phyloP scores from a whole-genome alignment of 768 basidiomycete genomes.

The Psilocybe tampanensis region DNA sequence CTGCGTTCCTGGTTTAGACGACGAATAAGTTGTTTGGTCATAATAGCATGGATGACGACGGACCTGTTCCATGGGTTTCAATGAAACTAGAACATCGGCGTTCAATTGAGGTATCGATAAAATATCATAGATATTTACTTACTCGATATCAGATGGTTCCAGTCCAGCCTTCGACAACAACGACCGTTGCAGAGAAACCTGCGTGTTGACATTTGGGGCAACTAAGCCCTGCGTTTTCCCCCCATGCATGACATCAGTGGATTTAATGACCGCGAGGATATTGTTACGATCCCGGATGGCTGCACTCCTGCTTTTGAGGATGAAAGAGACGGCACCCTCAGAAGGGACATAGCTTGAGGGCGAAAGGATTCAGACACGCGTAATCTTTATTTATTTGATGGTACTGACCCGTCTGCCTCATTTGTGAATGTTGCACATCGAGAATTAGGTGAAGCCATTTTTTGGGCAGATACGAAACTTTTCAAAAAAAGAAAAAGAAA shows the following conservation, averaged over 20 bases:
- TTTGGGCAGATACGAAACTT: slow-evolving; percentile 33
- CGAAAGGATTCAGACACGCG: background rate
- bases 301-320: slow-evolving; percentile 30
- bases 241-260: slow-evolving; percentile 29
- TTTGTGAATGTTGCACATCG: slow-evolving; percentile 35
- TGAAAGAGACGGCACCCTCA: slow-evolving; percentile 29
- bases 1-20: slow-evolving; percentile 23
- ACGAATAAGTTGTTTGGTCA: background rate
- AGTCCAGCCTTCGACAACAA: slow-evolving; percentile 24
- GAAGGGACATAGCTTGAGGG: slow-evolving; percentile 31
- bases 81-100: slow-evolving; percentile 22
- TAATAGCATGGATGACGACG: background rate
- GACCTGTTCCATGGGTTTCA: slow-evolving; percentile 34
- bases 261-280: slow-evolving; percentile 27
- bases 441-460: slow-evolving; percentile 32
- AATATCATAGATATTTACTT: slow-evolving; percentile 2
- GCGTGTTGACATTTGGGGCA: slow-evolving; percentile 26
- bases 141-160: slow-evolving; percentile 29
- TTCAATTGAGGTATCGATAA: background rate
- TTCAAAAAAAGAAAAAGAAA: slow-evolving; percentile 1
- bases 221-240: slow-evolving; percentile 33
- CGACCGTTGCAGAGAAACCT: slow-evolving; percentile 25
- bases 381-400: no score
- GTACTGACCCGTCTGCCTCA: slow-evolving; percentile 35
- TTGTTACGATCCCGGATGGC: slow-evolving; percentile 30